A percentile compares a stretch with the other conserved stretches of the same genome.
phyloP scores from a whole-genome alignment of 331 rosid species.

The Acacia concinna region DNA sequence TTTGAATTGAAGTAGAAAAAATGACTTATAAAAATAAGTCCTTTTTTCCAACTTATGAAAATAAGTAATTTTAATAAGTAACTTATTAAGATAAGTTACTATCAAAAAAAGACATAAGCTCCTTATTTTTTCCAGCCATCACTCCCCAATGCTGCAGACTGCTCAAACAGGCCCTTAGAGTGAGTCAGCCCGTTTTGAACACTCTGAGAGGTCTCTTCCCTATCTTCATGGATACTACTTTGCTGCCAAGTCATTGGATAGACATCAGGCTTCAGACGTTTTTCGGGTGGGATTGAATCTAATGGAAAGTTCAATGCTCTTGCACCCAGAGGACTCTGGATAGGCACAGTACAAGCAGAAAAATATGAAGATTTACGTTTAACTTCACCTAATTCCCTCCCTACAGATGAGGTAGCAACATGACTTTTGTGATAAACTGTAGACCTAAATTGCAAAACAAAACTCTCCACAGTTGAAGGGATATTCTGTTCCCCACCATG shows the following conservation, averaged over 20 bases:
- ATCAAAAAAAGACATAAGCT: too few relatives aligned
- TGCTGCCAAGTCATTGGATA: background rate
- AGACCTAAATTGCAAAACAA: background rate
- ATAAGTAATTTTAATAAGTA: too few relatives aligned
- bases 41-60: too few relatives aligned
- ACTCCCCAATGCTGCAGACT: too few relatives aligned
- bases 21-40: too few relatives aligned
- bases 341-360: background rate
- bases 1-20: too few relatives aligned
- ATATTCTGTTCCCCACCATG: background rate
- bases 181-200: background rate
- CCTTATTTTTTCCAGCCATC: too few relatives aligned
- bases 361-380: background rate
- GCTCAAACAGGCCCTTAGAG: too few relatives aligned
- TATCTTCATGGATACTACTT: background rate
- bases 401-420: background rate
- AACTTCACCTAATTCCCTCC: background rate
- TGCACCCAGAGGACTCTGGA: background rate
- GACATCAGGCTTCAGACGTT: constrained; percentile 7
- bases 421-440: background rate
- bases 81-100: too few relatives aligned
- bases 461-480: background rate
- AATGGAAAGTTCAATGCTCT: background rate
- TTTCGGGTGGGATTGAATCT: background rate
- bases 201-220: background rate